Evolutionary conservation across 1,139 yeast species (phyloP).

Genomic region (Yamadazyma atmosphaerica): DNA sequence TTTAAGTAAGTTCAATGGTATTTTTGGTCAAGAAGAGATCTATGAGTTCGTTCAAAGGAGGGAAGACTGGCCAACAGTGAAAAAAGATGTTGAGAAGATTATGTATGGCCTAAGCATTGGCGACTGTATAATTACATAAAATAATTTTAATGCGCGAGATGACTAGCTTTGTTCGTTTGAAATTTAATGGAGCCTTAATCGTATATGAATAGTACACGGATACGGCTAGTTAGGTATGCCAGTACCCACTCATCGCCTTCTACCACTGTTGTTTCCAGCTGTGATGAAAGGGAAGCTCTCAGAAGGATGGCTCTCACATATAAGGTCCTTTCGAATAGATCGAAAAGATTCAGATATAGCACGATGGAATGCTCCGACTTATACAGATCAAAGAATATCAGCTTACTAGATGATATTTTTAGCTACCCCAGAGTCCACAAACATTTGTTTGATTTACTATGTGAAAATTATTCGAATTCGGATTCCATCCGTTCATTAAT

Average conservation of each 20-base stretch:
- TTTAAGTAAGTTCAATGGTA: constrained; percentile 82
- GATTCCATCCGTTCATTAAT: constrained; percentile 22
- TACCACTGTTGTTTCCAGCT: neutral
- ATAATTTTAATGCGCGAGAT: constrained; percentile 1
- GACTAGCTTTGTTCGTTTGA: neutral
- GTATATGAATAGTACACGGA: too few species aligned
- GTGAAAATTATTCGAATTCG: constrained; percentile 17
- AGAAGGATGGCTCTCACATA: constrained; percentile 19
- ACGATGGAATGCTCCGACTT: constrained; percentile 17
- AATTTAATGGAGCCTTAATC: too few species aligned
- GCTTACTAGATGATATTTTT: constrained; percentile 23
- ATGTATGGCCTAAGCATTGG: constrained; percentile 85
- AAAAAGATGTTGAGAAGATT: constrained; percentile 84
- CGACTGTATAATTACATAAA: constrained; percentile 56
- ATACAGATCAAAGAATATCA: constrained; percentile 12
- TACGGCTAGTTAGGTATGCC: neutral
- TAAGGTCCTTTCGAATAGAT: constrained; percentile 12
- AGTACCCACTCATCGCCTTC: neutral
- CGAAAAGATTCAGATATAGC: constrained; percentile 15
- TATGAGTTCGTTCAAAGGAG: constrained; percentile 89
- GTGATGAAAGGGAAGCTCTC: constrained; percentile 3
- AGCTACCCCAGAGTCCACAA: constrained; percentile 19
- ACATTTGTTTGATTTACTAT: constrained; percentile 18
- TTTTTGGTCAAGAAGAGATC: constrained; percentile 89
- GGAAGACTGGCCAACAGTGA: constrained; percentile 79